Evolutionary conservation across 2,329 filamentous ascomycete species (phyloP), one percentile per base, ranked within the genome.

Genomic region (Xylariaceae sp.): DNA sequence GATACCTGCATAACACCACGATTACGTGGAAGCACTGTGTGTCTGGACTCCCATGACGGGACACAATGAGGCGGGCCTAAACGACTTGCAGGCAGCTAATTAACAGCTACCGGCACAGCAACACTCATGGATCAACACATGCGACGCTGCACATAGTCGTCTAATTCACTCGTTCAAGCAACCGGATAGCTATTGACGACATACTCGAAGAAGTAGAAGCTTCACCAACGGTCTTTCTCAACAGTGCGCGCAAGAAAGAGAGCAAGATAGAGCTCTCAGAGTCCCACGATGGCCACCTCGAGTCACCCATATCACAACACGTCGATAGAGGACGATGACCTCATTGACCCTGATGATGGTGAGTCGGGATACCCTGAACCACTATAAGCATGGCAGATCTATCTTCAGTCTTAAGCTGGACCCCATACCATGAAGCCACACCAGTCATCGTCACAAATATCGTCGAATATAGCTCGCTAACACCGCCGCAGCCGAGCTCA

Each of bases 281-380:
- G 45, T 45, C 7, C 11, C 57, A 71, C 63, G 60, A 83, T 82
- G 80, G 75, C 80, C 55, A 73, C 79, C 37, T 73, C 77, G 57
- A 77, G 72, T 69, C 73, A 83, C 72, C 82, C 86, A 70, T 85
- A 86, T 70, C 79, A 83, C 70, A 82, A 82, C 64, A 82, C 85
- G 59, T 78, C 83, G 61, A 76, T 87, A 63, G 70, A 77, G 51
- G 78, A 83, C 61, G 86, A 88, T 68, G 88, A 91, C 68, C 75
- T 92, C 69, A 90, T 92, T 74, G 88, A 92, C 68, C 87, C 87
- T 2, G 88, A 91, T 78, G 87, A 92, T 76, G 88, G 88, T 90
- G 76, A 67, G 76, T 62, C 51, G 10, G 23, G 30, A 6, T 54
- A 11, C 70, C 9, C 3, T 42, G 37, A 54, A 34, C 2, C 30